Conservation (phyloP, 75 land plant genomes). For the Pseudotsuga menziesii region DNA sequence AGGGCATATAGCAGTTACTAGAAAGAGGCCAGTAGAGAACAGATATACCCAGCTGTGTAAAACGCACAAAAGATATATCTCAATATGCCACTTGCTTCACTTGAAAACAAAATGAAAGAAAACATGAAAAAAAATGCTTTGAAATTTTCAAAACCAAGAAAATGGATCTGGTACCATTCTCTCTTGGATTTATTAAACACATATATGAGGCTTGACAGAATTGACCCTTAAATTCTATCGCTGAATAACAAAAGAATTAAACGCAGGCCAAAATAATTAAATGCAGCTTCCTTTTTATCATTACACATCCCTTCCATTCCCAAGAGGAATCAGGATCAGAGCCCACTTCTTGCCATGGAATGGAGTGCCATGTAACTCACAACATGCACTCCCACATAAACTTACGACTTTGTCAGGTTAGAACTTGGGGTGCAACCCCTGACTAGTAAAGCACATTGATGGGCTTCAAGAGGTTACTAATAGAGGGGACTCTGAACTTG, state of each 20-base stretch:
- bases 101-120: not conserved
- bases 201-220: not conserved
- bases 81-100: too few species aligned
- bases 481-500: not conserved
- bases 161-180: not conserved
- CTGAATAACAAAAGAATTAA: not conserved
- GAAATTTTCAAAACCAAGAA: not conserved
- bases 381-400: not conserved
- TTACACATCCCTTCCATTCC: not conserved
- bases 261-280: not conserved
- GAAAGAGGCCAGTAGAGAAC: too few species aligned
- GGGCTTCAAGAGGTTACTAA: not conserved
- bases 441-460: not conserved
- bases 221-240: not conserved
- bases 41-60: too few species aligned
- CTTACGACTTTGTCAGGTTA: not conserved
- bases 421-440: not conserved
- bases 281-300: not conserved
- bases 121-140: not conserved
- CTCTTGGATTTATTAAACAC: not conserved
- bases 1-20: too few species aligned
- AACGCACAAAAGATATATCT: too few species aligned
- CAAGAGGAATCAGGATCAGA: too few species aligned
- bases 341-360: too few species aligned
- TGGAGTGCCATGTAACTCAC: too few species aligned